Conservation (phyloP, 371 early-diverging fungal species). For the Chytridiales sp. region DNA sequence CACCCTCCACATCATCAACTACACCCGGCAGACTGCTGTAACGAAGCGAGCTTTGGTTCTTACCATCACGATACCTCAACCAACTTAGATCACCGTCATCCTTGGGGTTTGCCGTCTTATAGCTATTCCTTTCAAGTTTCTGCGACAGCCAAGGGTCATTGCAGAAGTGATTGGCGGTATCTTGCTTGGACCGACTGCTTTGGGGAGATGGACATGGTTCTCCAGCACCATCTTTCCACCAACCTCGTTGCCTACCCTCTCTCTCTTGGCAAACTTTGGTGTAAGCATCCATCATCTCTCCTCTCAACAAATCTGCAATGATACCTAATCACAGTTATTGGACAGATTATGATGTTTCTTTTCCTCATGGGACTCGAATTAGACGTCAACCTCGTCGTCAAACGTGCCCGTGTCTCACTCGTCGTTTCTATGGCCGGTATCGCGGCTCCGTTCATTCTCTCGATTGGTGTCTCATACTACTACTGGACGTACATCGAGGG, state of each 20-base stretch:
- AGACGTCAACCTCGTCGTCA: constrained; percentile 35
- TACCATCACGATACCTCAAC: no score
- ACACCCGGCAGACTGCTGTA: no score
- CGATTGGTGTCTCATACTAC: constrained; percentile 62
- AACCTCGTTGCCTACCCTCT: constrained; percentile 60
- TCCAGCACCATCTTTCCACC: constrained; percentile 41
- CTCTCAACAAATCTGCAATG: constrained; percentile 52
- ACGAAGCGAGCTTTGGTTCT: no score
- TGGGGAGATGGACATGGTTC: constrained; percentile 36
- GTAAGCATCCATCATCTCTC: constrained; percentile 88
- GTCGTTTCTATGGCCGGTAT: constrained; percentile 44
- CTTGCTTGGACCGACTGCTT: constrained; percentile 43
- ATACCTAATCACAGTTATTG: constrained; percentile 26
- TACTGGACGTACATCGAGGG: constrained; percentile 36
- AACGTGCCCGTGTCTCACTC: constrained; percentile 29
- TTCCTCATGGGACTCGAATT: constrained; percentile 38
- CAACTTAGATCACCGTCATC: no score
- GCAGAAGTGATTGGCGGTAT: constrained; percentile 53
- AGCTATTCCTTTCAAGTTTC: constrained; percentile 19
- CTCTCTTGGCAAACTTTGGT: constrained; percentile 82
- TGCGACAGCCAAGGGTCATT: constrained; percentile 48
- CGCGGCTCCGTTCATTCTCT: constrained; percentile 68
- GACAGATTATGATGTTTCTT: background rate
- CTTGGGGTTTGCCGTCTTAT: constrained; percentile 30
- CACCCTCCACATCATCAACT: no score